Conservation (phyloP, 768 basidiomycete genomes). For the Phallus indusiatus region DNA sequence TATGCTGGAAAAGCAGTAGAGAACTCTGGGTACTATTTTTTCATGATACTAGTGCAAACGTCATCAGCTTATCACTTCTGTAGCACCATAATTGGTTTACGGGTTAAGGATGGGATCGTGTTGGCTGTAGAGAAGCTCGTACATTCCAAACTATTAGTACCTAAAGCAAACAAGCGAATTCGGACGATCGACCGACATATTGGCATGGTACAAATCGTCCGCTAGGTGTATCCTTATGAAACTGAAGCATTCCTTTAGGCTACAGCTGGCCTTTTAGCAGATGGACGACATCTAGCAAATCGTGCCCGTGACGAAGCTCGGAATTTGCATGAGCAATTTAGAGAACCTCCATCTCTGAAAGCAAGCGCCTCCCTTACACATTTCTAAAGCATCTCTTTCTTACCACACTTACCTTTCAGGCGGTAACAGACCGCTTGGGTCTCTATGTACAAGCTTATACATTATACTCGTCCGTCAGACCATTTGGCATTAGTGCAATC, state of each 20-base stretch:
- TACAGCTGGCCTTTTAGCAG: conserved; percentile 87
- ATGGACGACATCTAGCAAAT: conserved; percentile 81
- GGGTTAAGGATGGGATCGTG: conserved; percentile 89
- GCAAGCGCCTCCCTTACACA: conserved; percentile 26
- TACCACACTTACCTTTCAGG: conserved; percentile 33
- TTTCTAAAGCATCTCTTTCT: background rate
- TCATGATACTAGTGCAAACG: no score
- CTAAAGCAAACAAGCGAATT: conserved; percentile 87
- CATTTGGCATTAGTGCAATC: conserved; percentile 93
- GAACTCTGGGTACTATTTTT: conserved; percentile 73
- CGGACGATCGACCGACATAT: conserved; percentile 90
- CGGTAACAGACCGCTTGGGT: conserved; percentile 67
- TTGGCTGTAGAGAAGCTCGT: conserved; percentile 97
- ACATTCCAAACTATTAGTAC: conserved; percentile 91
- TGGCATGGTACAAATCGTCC: conserved; percentile 81
- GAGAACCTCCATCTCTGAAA: conserved; percentile 69
- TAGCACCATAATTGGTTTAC: conserved; percentile 93
- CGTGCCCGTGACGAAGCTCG: conserved; percentile 78
- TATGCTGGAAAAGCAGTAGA: conserved; percentile 99
- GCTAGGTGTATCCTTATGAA: no score
- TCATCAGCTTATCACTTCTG: conserved; percentile 1
- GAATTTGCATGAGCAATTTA: conserved; percentile 63
- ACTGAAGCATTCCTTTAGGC: conserved; percentile 41
- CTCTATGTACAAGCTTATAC: conserved; percentile 94
- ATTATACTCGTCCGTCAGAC: conserved; percentile 94